Conservation (phyloP, 345 rosid species). For the Tarenaya hassleriana region DNA sequence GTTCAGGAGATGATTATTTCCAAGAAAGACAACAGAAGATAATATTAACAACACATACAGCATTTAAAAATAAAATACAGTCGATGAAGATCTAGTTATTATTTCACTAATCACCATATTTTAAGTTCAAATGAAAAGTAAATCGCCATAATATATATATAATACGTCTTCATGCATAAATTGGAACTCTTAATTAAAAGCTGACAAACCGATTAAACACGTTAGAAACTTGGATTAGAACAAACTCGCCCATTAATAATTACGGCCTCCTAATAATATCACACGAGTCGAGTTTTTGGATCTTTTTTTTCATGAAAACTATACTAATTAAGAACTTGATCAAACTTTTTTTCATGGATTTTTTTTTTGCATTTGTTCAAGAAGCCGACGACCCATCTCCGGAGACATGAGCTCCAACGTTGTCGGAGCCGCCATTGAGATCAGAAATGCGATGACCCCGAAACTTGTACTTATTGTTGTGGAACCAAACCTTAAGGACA, state of each 20-base stretch:
- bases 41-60: conserved; percentile 9
- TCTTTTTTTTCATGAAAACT: conserved; percentile 5
- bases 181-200: too few relatives aligned
- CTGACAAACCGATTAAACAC: conserved; percentile 16
- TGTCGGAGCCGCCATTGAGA: conserved; percentile 17
- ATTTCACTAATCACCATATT: conserved; percentile 10
- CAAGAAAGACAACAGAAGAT: conserved; percentile 17
- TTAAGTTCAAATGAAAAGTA: background rate
- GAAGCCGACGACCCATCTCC: conserved; percentile 25
- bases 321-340: conserved; percentile 9
- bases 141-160: conserved; percentile 11
- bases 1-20: conserved; percentile 28
- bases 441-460: conserved; percentile 22
- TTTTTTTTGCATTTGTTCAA: conserved; percentile 4
- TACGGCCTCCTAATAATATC: conserved; percentile 17
- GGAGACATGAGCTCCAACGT: background rate
- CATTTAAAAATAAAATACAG: background rate
- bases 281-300: too few relatives aligned
- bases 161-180: too few relatives aligned
- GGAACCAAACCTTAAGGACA: conserved; percentile 86
- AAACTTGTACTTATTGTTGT: conserved; percentile 56
- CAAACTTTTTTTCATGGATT: background rate
- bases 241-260: conserved; percentile 1
- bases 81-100: conserved; percentile 12
- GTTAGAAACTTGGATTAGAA: conserved; percentile 14